These are phyloP conservation scores for Starmerella cellae DNA, from an alignment of 805 yeast genomes.

Conservation along the genomic window DNA sequence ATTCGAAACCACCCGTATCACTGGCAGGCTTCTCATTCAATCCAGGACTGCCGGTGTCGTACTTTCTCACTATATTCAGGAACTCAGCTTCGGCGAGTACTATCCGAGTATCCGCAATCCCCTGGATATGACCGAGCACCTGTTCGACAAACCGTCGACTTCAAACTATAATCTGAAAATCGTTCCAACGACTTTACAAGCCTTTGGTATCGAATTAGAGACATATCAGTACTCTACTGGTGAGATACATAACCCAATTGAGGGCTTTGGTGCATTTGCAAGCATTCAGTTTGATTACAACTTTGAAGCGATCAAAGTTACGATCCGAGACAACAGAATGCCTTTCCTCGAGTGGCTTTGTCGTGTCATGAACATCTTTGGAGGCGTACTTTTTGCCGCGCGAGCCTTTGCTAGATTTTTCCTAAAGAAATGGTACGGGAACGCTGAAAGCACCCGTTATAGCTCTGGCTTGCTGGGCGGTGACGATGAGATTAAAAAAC, in stretches of 20 bases:
- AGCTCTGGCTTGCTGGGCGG: slow-evolving; percentile 11
- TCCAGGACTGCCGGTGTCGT: no score
- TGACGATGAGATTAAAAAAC: no score
- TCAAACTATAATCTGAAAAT: slow-evolving; percentile 61
- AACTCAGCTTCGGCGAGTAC: slow-evolving; percentile 81
- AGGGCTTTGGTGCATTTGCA: slow-evolving; percentile 30
- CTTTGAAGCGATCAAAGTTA: slow-evolving; percentile 72
- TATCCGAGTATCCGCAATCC: slow-evolving; percentile 80
- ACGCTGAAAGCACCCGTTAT: background rate
- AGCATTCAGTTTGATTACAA: slow-evolving; percentile 77
- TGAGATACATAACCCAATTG: background rate
- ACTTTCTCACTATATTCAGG: slow-evolving; percentile 75
- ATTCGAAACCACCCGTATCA: slow-evolving; percentile 71
- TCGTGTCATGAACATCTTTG: slow-evolving; percentile 64
- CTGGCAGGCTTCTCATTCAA: slow-evolving; percentile 68
- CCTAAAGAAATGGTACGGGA: background rate
- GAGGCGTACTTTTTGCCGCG: slow-evolving; percentile 45
- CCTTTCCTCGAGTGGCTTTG: slow-evolving; percentile 67
- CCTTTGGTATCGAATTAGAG: slow-evolving; percentile 54
- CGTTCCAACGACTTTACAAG: slow-evolving; percentile 61
- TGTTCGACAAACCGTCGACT: slow-evolving; percentile 32
- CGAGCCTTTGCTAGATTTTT: slow-evolving; percentile 3
- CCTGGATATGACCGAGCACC: slow-evolving; percentile 60
- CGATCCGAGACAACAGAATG: slow-evolving; percentile 56
- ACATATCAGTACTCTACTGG: slow-evolving; percentile 69